phyloP scores from a whole-genome alignment of 192 early-diverging fungal genomes.

The Rhizophagus prolifer region DNA sequence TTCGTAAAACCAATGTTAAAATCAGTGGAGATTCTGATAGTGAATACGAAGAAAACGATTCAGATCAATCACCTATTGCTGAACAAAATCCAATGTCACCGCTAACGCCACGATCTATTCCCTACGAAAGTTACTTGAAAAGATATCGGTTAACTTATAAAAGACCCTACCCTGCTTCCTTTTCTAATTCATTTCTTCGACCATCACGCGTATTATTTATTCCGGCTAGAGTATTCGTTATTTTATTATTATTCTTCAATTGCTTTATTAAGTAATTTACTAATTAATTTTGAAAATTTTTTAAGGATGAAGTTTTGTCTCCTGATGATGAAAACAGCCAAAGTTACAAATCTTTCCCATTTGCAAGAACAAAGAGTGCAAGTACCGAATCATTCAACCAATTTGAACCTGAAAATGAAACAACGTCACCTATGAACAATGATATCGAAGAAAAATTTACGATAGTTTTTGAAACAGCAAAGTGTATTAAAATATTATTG shows the following conservation, averaged over 20 bases:
- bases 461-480: slow-evolving; percentile 52
- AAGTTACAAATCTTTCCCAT: slow-evolving; percentile 21
- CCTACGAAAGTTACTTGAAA: slow-evolving; percentile 57
- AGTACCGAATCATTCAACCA: slow-evolving; percentile 34
- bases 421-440: slow-evolving; percentile 33
- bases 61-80: neutral
- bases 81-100: slow-evolving; percentile 13
- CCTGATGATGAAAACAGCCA: neutral
- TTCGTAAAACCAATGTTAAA: neutral
- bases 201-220: slow-evolving; percentile 46
- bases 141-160: slow-evolving; percentile 42
- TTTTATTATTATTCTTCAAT: neutral
- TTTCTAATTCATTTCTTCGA: slow-evolving; percentile 47
- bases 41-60: neutral
- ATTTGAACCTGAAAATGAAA: neutral
- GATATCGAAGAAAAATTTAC: slow-evolving; percentile 46
- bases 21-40: slow-evolving; percentile 14
- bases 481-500: slow-evolving; percentile 56
- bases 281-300: neutral
- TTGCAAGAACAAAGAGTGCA: slow-evolving; percentile 23
- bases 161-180: slow-evolving; percentile 23
- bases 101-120: slow-evolving; percentile 49
- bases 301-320: neutral
- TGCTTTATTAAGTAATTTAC: neutral
- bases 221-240: slow-evolving; percentile 37